A percentile compares a stretch with the other conserved stretches of the same genome.
Evolutionary conservation across 1,139 yeast genomes (phyloP).

Genomic region (Nakaseomyces delphensis): DNA sequence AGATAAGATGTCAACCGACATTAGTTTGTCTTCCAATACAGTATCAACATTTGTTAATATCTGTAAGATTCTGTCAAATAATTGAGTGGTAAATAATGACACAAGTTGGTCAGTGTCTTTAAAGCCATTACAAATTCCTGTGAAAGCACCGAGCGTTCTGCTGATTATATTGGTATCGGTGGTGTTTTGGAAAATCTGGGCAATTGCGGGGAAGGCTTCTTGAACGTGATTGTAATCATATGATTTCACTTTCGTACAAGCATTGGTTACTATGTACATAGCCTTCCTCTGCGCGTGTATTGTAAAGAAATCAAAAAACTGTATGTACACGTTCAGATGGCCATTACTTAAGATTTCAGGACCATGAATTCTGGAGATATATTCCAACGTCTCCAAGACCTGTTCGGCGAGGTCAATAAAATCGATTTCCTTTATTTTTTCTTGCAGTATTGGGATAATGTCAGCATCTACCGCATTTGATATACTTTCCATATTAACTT

Average conservation of each 20-base stretch:
- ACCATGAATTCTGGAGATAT: constrained; percentile 52
- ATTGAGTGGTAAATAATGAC: constrained; percentile 18
- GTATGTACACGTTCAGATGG: constrained; percentile 59
- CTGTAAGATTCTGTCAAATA: constrained; percentile 17
- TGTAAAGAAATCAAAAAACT: constrained; percentile 79
- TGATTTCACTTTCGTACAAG: constrained; percentile 46
- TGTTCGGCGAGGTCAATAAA: constrained; percentile 92
- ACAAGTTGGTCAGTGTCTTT: constrained; percentile 16
- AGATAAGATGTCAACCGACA: constrained; percentile 25
- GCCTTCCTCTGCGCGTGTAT: constrained; percentile 85
- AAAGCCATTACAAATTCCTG: constrained; percentile 24
- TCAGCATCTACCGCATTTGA: constrained; percentile 57
- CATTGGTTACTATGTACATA: constrained; percentile 64
- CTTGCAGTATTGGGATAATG: constrained; percentile 58
- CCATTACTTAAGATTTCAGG: constrained; percentile 46
- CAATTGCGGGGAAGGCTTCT: constrained; percentile 54
- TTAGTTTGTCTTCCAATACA: constrained; percentile 20
- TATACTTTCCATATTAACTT: constrained; percentile 61
- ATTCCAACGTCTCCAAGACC: constrained; percentile 68
- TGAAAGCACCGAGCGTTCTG: constrained; percentile 20
- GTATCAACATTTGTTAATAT: constrained; percentile 19
- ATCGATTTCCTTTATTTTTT: constrained; percentile 62
- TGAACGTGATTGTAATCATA: constrained; percentile 39
- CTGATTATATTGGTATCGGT: constrained; percentile 37
- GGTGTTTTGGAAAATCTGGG: constrained; percentile 51